Evolutionary conservation across 768 basidiomycete species (phyloP).

Genomic region (Boletus rufocinnamomeus): DNA sequence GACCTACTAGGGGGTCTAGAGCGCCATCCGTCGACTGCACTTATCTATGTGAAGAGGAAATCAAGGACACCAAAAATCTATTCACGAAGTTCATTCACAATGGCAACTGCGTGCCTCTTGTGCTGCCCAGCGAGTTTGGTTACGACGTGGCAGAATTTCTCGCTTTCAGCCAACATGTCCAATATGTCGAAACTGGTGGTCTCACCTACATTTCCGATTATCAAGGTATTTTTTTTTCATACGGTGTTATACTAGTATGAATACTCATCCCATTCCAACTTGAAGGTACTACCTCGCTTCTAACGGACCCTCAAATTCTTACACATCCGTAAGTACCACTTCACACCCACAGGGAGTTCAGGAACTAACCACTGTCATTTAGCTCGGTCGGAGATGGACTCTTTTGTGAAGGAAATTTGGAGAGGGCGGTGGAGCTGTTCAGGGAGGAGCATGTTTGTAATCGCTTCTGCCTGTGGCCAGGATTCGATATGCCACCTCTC

Average conservation of each 20-base stretch:
- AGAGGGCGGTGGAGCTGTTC: conserved; percentile 5
- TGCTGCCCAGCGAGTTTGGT: background rate
- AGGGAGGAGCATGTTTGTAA: conserved; percentile 11
- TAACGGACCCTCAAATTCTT: too few relatives aligned
- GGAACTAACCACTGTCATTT: too few relatives aligned
- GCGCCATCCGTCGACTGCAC: background rate
- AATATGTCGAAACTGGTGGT: background rate
- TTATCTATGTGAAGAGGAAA: background rate
- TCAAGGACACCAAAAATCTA: background rate
- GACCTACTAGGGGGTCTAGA: background rate
- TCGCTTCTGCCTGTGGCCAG: conserved; percentile 13
- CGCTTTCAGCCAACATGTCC: background rate
- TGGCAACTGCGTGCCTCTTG: background rate
- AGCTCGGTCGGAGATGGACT: background rate
- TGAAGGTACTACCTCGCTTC: too few relatives aligned
- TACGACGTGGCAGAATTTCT: background rate
- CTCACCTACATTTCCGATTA: background rate
- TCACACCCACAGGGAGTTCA: too few relatives aligned
- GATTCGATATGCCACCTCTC: background rate
- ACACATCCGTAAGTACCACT: too few relatives aligned
- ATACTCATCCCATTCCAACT: too few relatives aligned
- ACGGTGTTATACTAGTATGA: too few relatives aligned
- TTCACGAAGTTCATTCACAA: background rate
- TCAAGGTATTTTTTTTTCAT: background rate
- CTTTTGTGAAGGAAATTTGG: conserved; percentile 13